Conservation (phyloP, 345 rosid species). For the Noccaea caerulescens region DNA sequence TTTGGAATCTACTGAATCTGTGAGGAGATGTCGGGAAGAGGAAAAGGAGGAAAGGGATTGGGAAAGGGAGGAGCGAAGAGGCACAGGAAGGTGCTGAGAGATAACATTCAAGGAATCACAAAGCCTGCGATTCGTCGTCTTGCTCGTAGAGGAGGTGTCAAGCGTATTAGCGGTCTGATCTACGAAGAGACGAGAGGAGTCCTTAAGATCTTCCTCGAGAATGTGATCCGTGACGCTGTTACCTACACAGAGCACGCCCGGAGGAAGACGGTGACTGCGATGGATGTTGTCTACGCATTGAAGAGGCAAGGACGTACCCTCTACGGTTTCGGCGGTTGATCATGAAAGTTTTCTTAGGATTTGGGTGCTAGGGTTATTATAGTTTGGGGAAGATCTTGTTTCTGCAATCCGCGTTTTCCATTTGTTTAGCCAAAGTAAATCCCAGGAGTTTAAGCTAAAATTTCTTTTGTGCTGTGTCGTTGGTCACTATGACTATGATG, state of each 20-base stretch:
- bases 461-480: too few relatives aligned
- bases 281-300: slow-evolving; percentile 67
- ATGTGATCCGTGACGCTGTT: slow-evolving; percentile 58
- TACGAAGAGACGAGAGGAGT: slow-evolving; percentile 61
- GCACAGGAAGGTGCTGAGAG: slow-evolving; percentile 61
- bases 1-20: neutral
- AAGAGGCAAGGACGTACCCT: slow-evolving; percentile 70
- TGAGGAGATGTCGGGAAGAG: slow-evolving; percentile 60
- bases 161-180: slow-evolving; percentile 57
- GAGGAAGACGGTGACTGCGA: slow-evolving; percentile 67
- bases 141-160: slow-evolving; percentile 63
- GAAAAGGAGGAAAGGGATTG: slow-evolving; percentile 69
- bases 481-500: too few relatives aligned
- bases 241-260: slow-evolving; percentile 65
- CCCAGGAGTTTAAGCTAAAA: too few relatives aligned
- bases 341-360: neutral
- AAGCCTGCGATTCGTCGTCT: slow-evolving; percentile 61
- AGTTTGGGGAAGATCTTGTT: neutral
- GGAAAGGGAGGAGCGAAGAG: slow-evolving; percentile 77
- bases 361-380: too few relatives aligned
- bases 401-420: too few relatives aligned
- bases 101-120: slow-evolving; percentile 63
- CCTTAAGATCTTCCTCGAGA: slow-evolving; percentile 57
- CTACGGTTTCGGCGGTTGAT: slow-evolving; percentile 44
- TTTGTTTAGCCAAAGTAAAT: too few relatives aligned